phyloP scores from a whole-genome alignment of 129 eudicot species.

The Saussurea involucrata region DNA sequence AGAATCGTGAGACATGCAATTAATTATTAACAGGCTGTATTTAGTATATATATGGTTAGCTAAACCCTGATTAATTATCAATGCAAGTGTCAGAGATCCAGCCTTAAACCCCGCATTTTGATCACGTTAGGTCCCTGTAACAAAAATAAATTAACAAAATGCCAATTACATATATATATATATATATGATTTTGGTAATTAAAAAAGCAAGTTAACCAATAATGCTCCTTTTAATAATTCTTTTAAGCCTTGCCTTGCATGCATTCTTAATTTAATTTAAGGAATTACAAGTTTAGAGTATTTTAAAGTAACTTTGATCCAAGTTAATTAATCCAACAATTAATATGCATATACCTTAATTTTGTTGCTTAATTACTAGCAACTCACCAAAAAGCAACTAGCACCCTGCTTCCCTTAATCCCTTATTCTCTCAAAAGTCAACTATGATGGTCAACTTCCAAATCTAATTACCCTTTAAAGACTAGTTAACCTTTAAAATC shows the following conservation, averaged over 20 bases:
- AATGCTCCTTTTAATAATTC: neutral
- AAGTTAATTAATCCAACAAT: neutral
- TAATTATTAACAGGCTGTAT: neutral
- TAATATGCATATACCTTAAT: too few relatives aligned
- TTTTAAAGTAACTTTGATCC: neutral
- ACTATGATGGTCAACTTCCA: too few relatives aligned
- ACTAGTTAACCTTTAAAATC: neutral
- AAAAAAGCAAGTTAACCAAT: neutral
- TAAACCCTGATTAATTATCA: too few relatives aligned
- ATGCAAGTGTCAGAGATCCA: neutral
- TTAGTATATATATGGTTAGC: neutral
- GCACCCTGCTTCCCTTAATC: too few relatives aligned
- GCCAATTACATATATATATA: neutral
- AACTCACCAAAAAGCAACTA: too few relatives aligned
- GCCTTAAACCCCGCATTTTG: neutral
- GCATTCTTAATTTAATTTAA: neutral
- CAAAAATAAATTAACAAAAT: neutral
- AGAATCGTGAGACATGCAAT: neutral
- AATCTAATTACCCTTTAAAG: neutral
- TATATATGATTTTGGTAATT: neutral
- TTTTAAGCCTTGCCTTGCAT: neutral
- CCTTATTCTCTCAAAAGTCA: neutral
- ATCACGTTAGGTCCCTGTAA: neutral
- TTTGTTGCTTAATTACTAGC: too few relatives aligned
- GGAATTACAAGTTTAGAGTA: neutral